Percentiles rank a stretch among this genome's conserved stretches.
Evolutionary conservation across 805 yeast species (phyloP).

Genomic region (Vanderwaltozyma polyspora): DNA sequence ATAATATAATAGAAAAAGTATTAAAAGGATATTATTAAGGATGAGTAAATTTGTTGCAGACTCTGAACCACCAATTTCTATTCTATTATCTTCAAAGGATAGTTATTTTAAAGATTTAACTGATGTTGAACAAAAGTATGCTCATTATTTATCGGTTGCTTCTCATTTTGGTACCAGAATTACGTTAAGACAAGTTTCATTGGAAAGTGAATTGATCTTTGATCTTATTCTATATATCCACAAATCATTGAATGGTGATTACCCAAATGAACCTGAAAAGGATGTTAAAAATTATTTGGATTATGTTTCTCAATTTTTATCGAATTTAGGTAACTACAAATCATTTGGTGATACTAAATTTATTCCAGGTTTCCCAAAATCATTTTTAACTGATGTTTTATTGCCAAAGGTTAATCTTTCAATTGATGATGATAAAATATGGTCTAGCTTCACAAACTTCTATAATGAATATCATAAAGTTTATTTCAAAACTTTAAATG

Average conservation of each 20-base stretch:
- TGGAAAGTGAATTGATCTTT: constrained; percentile 66
- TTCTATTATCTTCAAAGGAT: constrained; percentile 45
- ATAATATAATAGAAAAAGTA: background rate
- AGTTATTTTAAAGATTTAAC: constrained; percentile 61
- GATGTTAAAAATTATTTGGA: constrained; percentile 44
- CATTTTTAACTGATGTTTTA: constrained; percentile 28
- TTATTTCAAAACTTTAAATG: constrained; percentile 16
- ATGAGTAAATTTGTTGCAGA: constrained; percentile 32
- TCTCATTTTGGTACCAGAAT: constrained; percentile 76
- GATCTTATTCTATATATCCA: constrained; percentile 59
- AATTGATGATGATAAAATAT: constrained; percentile 1
- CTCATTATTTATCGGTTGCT: constrained; percentile 76
- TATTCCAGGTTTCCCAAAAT: constrained; percentile 48
- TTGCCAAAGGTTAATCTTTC: background rate
- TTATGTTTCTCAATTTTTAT: constrained; percentile 63
- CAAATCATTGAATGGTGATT: constrained; percentile 30
- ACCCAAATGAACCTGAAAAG: constrained; percentile 27
- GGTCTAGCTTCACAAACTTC: background rate
- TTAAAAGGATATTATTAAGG: background rate
- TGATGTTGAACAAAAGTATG: constrained; percentile 52
- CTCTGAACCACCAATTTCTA: constrained; percentile 56
- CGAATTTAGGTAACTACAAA: constrained; percentile 69
- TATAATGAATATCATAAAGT: constrained; percentile 1
- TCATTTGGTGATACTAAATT: constrained; percentile 86
- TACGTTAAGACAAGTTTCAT: constrained; percentile 69